Evolutionary conservation across 2,329 filamentous ascomycete species (phyloP), one percentile per base, ranked within the genome.

Genomic region (Aureobasidium sp.): DNA sequence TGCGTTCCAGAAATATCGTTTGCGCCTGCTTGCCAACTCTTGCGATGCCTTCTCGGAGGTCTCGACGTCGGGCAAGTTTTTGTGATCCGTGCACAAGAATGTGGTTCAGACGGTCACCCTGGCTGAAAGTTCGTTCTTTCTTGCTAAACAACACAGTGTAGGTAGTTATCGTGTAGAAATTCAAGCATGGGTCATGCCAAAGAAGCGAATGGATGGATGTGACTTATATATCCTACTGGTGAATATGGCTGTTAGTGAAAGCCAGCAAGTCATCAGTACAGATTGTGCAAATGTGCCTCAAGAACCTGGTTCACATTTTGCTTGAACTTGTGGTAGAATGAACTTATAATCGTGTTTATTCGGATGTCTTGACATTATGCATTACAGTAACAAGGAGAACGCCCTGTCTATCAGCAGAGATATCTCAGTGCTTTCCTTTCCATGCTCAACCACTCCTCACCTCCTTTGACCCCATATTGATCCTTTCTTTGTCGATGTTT

Each of bases 291-390:
- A n/a, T 17, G 20, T 20, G 20, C 20, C 20, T 20, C 20, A 20
- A 1, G 20, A 20, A 20, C 20, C 20, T 20, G 20, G 20, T 20
- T 20, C 20, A 20, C 20, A 20, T 20, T 20, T 20, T 20, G 20
- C 1, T 20, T 20, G 20, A 20, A 20, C 20, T 20, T 20, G 7
- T 29, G 12, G 26, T 15, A 47, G 44, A 12, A 17, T 55, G 37
- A 20, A 43, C 12, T 20, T 37, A 10, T 24, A 26, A 47, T 48
- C 37, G 12, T 47, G 2, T 27, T 26, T 47, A 37, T 36, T 59
- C 43, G 55, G 20, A 39, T 43, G 8, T 59, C 32, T 59, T 47
- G 29, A 47, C 55, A 59, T 59, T 59, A 59, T 59, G 55, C 55
- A 59, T 59, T 59, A 59, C 15, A 59, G 26, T 59, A 59, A 24